Evolutionary conservation across 352 stramenopile genomes (phyloP).

Genomic region (Saprolegnia diclina): DNA sequence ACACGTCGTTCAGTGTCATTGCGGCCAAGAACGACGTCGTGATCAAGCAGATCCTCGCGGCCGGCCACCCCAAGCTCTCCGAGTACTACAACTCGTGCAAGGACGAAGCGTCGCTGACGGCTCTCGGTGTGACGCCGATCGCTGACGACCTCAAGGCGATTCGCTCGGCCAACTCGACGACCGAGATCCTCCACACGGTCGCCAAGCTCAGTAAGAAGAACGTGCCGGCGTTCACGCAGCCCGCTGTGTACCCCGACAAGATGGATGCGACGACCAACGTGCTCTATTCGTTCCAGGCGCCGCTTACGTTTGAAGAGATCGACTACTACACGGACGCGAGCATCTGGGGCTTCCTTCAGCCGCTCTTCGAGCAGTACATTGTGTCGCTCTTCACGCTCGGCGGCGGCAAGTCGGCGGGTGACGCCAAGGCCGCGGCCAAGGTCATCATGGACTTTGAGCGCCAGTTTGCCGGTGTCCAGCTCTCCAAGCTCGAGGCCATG

Average conservation of each 20-base stretch:
- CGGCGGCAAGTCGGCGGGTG: background rate
- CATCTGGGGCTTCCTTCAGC: conserved; percentile 1
- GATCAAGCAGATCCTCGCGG: conserved; percentile 41
- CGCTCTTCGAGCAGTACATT: conserved; percentile 30
- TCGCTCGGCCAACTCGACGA: conserved; percentile 38
- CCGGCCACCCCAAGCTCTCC: conserved; percentile 40
- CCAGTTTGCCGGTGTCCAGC: conserved; percentile 3
- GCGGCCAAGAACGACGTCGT: conserved; percentile 47
- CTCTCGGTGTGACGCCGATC: conserved; percentile 36
- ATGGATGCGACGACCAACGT: conserved; percentile 8
- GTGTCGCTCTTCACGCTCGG: conserved; percentile 24
- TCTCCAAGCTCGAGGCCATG: conserved; percentile 5
- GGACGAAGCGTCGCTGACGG: conserved; percentile 38
- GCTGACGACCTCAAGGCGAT: conserved; percentile 37
- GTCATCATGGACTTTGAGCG: conserved; percentile 38
- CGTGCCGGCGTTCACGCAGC: conserved; percentile 10
- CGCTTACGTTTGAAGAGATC: background rate
- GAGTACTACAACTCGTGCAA: conserved; percentile 62
- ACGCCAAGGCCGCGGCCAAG: conserved; percentile 28
- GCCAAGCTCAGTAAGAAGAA: conserved; percentile 5
- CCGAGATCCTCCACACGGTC: background rate
- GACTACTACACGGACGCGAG: background rate
- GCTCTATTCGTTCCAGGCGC: conserved; percentile 1
- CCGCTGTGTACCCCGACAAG: conserved; percentile 4
- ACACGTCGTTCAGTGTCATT: conserved; percentile 52